A percentile compares a stretch with the other conserved stretches of the same genome.
Conservation (phyloP, 495 filamentous ascomycete species). For the Aspergillus diversus region DNA sequence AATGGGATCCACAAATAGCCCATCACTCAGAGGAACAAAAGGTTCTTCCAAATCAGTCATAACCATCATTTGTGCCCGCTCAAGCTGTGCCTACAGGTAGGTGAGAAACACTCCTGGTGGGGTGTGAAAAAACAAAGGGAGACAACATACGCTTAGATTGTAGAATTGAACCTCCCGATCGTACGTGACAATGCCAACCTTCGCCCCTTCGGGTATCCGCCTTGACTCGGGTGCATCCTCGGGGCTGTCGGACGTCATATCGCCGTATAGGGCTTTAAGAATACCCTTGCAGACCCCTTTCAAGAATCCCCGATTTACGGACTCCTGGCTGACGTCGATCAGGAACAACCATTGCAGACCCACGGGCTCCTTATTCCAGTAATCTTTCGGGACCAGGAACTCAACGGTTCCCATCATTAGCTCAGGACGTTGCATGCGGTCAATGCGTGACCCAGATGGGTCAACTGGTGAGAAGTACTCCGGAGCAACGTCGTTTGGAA, state of each 20-base stretch:
- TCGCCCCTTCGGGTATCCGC: constrained; percentile 75
- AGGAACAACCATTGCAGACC: constrained; percentile 86
- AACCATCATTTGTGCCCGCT: constrained; percentile 96
- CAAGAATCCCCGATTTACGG: constrained; percentile 86
- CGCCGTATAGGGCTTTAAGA: constrained; percentile 77
- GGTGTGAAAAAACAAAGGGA: constrained; percentile 17
- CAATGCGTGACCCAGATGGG: constrained; percentile 82
- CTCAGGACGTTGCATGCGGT: constrained; percentile 88
- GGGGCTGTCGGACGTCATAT: constrained; percentile 55
- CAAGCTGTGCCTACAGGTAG: constrained; percentile 63
- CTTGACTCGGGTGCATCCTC: constrained; percentile 54
- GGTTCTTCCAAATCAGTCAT: constrained; percentile 98
- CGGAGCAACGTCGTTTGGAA: constrained; percentile 89
- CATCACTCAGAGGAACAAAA: constrained; percentile 89
- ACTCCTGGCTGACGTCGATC: constrained; percentile 90
- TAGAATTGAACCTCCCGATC: constrained; percentile 98
- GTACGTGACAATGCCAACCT: constrained; percentile 93
- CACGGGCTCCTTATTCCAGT: constrained; percentile 95
- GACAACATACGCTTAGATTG: constrained; percentile 73
- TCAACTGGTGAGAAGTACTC: constrained; percentile 94
- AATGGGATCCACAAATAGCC: constrained; percentile 93
- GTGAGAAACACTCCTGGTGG: constrained; percentile 28
- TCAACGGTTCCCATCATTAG: constrained; percentile 90
- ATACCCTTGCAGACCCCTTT: constrained; percentile 92
- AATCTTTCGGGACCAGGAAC: constrained; percentile 96